A percentile compares a stretch with the other conserved stretches of the same genome.
Evolutionary conservation across 2,329 filamentous ascomycete genomes (phyloP).

Genomic region (Cercospora brassicicola): DNA sequence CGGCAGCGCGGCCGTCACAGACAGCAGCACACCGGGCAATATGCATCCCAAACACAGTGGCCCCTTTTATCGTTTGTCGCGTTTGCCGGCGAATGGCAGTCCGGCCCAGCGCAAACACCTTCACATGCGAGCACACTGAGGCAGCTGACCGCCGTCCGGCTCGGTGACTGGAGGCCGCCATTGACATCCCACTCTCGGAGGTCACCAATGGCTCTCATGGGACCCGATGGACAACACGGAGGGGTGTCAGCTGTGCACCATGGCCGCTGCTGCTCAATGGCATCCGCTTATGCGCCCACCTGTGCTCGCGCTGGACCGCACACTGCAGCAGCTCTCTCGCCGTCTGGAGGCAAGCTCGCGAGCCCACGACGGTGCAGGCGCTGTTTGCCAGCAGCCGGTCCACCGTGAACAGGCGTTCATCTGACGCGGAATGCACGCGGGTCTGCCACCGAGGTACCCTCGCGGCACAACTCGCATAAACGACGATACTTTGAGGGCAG

Average conservation of each 20-base stretch:
- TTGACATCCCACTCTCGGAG: slow-evolving; percentile 16
- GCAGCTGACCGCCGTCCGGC: slow-evolving; percentile 2
- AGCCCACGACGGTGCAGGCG: not conserved
- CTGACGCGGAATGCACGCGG: not conserved
- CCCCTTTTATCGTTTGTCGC: slow-evolving; percentile 10
- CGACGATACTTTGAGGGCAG: slow-evolving; percentile 6
- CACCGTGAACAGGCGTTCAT: not conserved
- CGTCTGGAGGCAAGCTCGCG: not conserved
- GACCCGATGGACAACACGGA: slow-evolving; percentile 12
- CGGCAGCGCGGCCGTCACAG: not conserved
- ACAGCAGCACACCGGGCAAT: not conserved
- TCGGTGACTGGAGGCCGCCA: slow-evolving; percentile 11
- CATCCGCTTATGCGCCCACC: slow-evolving; percentile 1
- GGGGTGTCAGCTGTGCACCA: slow-evolving; percentile 15
- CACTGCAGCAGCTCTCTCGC: not conserved
- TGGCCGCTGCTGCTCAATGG: slow-evolving; percentile 7
- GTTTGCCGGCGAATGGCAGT: slow-evolving; percentile 7
- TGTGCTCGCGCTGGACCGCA: not conserved
- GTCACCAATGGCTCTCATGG: slow-evolving; percentile 16
- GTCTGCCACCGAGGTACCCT: not conserved
- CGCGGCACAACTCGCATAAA: slow-evolving; percentile 2
- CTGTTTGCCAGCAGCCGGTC: not conserved
- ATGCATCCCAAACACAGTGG: not conserved
- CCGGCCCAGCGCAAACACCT: slow-evolving; percentile 1
- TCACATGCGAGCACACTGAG: slow-evolving; percentile 10